A percentile compares a stretch with the other conserved stretches of the same genome.
Conservation (phyloP, 495 filamentous ascomycete species). For the Pseudevernia furfuracea region DNA sequence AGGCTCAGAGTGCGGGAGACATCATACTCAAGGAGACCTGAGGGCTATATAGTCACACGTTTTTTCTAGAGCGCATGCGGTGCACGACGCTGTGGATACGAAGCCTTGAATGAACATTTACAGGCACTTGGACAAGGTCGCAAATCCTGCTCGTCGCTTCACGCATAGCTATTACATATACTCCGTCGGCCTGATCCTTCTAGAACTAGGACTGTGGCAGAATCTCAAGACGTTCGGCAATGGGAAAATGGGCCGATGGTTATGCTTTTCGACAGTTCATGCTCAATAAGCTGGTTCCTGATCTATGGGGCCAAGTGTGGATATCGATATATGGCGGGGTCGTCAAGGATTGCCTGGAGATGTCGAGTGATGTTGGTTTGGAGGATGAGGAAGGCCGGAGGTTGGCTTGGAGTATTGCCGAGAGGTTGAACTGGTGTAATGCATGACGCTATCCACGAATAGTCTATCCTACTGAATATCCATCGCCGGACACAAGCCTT, state of each 20-base stretch:
- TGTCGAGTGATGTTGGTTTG: background rate
- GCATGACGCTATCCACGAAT: too few relatives aligned
- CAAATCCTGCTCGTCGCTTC: background rate
- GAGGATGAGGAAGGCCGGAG: conserved; percentile 1
- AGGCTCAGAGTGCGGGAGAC: background rate
- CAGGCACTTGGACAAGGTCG: background rate
- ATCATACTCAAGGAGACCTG: background rate
- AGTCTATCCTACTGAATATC: too few relatives aligned
- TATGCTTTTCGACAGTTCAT: background rate
- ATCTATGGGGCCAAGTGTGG: conserved; percentile 2
- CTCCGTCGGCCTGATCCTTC: background rate
- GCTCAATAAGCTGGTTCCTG: background rate
- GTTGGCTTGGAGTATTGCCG: conserved; percentile 1
- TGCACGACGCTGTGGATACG: background rate
- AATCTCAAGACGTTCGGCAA: background rate
- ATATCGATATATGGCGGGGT: background rate
- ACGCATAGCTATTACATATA: conserved; percentile 2
- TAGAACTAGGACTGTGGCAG: background rate
- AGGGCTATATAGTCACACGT: background rate
- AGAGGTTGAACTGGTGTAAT: background rate
- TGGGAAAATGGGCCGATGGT: background rate
- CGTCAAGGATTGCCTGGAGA: background rate
- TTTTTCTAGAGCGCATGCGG: background rate
- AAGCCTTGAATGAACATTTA: background rate
- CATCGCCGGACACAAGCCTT: too few relatives aligned